Evolutionary conservation across 768 basidiomycete genomes (phyloP).

Genomic region (Tremella fuciformis): DNA sequence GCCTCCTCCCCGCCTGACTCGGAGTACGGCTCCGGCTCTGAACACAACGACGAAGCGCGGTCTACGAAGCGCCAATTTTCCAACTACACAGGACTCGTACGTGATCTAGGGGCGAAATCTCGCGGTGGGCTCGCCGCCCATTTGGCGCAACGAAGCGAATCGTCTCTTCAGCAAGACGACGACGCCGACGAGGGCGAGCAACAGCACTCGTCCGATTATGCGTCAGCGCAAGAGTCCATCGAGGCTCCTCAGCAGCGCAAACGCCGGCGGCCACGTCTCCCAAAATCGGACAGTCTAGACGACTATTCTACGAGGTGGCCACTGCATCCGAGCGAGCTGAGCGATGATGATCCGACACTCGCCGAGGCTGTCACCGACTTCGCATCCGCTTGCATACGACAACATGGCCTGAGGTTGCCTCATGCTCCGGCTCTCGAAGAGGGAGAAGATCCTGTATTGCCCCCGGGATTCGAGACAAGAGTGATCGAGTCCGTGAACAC

Average conservation of each 20-base stretch:
- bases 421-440: background rate
- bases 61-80: background rate
- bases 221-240: too few relatives aligned
- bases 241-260: too few relatives aligned
- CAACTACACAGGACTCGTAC: background rate
- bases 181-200: background rate
- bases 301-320: constrained; percentile 16
- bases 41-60: too few relatives aligned
- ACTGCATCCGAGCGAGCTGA: constrained; percentile 1
- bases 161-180: background rate
- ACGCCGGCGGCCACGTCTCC: too few relatives aligned
- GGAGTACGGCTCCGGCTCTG: too few relatives aligned
- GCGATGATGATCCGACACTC: background rate
- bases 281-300: background rate
- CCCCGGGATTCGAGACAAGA: constrained; percentile 10
- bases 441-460: constrained; percentile 2
- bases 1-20: too few relatives aligned
- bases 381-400: constrained; percentile 19
- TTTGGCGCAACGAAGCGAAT: background rate
- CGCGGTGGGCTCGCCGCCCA: background rate
- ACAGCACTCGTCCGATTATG: too few relatives aligned
- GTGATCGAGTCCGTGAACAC: constrained; percentile 13
- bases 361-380: constrained; percentile 19
- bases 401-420: constrained; percentile 6
- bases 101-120: background rate